A percentile compares a stretch with the other conserved stretches of the same genome.
Evolutionary conservation across 148 eudicot genomes (phyloP).

Genomic region (Dysphania ambrosioides): DNA sequence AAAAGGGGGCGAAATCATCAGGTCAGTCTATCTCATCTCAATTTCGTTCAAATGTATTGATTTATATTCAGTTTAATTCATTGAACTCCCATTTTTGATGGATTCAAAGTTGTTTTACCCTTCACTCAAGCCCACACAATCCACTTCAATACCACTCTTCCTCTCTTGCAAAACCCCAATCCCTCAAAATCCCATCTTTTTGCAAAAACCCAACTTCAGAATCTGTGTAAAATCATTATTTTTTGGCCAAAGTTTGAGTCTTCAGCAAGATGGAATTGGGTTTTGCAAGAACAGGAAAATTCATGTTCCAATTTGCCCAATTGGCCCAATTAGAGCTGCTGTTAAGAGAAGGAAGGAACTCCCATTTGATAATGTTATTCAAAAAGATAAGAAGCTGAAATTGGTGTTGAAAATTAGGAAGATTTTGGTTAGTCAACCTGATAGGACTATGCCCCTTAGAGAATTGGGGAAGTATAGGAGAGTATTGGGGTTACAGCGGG

Average conservation of each 20-base stretch:
- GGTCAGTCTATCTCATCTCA: conserved; percentile 24
- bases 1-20: not conserved
- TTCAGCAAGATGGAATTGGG: conserved; percentile 29
- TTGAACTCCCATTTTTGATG: conserved; percentile 33
- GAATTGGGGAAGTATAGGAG: conserved; percentile 76
- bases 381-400: conserved; percentile 92
- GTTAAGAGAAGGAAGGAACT: conserved; percentile 92
- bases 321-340: conserved; percentile 51
- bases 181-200: conserved; percentile 11
- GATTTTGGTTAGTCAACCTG: conserved; percentile 64
- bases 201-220: conserved; percentile 30
- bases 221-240: conserved; percentile 36
- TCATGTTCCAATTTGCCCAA: conserved; percentile 39
- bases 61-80: conserved; percentile 10
- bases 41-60: not conserved
- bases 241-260: conserved; percentile 43
- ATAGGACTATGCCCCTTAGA: conserved; percentile 70
- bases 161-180: conserved; percentile 37
- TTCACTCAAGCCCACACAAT: conserved; percentile 39
- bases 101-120: conserved; percentile 45
- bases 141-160: conserved; percentile 47
- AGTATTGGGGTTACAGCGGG: conserved; percentile 58
- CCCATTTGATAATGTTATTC: conserved; percentile 87
- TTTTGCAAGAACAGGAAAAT: conserved; percentile 36
- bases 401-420: conserved; percentile 75